phyloP scores from a whole-genome alignment of 106 monocot species.

The Phalaenopsis equestris region DNA sequence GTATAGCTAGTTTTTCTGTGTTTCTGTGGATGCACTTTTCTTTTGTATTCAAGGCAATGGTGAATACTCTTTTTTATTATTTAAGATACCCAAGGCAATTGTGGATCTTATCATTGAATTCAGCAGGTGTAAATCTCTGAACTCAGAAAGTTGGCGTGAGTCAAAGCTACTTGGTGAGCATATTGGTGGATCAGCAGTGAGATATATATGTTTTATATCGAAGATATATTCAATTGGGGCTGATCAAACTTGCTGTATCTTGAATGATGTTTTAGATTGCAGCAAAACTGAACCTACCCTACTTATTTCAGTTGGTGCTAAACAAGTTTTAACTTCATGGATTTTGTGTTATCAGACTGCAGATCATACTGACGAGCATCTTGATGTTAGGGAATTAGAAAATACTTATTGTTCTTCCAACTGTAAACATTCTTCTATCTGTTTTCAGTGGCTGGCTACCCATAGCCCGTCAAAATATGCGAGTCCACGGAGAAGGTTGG shows the following conservation, averaged over 20 bases:
- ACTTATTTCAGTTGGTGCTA: slow-evolving; percentile 88
- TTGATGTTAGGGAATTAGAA: slow-evolving; percentile 13
- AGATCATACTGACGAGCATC: slow-evolving; percentile 2
- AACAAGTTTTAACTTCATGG: slow-evolving; percentile 94
- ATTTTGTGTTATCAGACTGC: slow-evolving; percentile 30
- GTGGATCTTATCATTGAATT: neutral
- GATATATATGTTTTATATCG: slow-evolving; percentile 69
- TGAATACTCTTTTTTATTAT: neutral
- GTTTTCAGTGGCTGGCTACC: slow-evolving; percentile 88
- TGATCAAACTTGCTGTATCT: slow-evolving; percentile 17
- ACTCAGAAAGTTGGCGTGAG: slow-evolving; percentile 38
- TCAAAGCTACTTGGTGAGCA: slow-evolving; percentile 91
- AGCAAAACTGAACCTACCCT: slow-evolving; percentile 25
- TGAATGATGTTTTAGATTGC: slow-evolving; percentile 15
- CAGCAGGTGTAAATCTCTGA: slow-evolving; percentile 32
- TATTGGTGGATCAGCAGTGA: slow-evolving; percentile 96
- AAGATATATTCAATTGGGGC: slow-evolving; percentile 21
- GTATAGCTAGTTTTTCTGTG: neutral
- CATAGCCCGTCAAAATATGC: slow-evolving; percentile 54
- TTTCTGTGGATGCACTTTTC: neutral
- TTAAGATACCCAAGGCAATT: neutral
- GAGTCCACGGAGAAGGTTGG: slow-evolving; percentile 11
- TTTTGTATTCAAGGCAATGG: neutral
- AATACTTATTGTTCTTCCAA: neutral
- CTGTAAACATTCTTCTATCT: slow-evolving; percentile 21